Evolutionary conservation across 306 rosid genomes (phyloP).

Genomic region (Canavalia gladiata): DNA sequence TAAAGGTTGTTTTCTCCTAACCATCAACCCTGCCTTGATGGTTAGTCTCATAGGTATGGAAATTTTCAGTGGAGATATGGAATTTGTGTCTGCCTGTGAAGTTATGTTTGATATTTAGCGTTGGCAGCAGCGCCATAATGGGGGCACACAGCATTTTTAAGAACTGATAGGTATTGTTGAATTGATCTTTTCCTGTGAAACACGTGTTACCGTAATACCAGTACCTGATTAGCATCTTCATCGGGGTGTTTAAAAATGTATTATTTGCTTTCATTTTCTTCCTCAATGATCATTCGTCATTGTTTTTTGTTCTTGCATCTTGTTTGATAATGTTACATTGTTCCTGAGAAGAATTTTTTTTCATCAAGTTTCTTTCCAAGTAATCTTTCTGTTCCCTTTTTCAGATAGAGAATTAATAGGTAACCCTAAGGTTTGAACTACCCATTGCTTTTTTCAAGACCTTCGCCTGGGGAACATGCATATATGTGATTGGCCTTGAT

Average conservation of each 20-base stretch:
- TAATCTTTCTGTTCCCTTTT: not conserved
- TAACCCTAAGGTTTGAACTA: not conserved
- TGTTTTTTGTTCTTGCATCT: not conserved
- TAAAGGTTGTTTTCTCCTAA: not conserved
- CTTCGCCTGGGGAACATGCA: not conserved
- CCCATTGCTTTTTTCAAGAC: not conserved
- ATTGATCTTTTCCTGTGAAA: not conserved
- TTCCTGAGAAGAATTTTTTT: not conserved
- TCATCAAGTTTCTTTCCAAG: not conserved
- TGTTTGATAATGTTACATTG: slow-evolving; percentile 3
- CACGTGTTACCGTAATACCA: not conserved
- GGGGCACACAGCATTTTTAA: not conserved
- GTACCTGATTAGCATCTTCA: too few relatives aligned
- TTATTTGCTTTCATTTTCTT: not conserved
- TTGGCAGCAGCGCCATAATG: not conserved
- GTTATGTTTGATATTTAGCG: too few relatives aligned
- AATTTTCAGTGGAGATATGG: too few relatives aligned
- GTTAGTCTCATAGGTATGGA: not conserved
- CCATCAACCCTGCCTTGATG: not conserved
- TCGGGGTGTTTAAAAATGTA: not conserved
- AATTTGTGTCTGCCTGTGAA: not conserved
- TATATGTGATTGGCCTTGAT: not conserved
- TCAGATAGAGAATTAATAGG: not conserved
- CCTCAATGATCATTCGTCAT: not conserved
- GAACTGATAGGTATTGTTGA: not conserved